Conservation (phyloP, 2,329 filamentous ascomycete genomes). For the Dendryphion nanum region DNA sequence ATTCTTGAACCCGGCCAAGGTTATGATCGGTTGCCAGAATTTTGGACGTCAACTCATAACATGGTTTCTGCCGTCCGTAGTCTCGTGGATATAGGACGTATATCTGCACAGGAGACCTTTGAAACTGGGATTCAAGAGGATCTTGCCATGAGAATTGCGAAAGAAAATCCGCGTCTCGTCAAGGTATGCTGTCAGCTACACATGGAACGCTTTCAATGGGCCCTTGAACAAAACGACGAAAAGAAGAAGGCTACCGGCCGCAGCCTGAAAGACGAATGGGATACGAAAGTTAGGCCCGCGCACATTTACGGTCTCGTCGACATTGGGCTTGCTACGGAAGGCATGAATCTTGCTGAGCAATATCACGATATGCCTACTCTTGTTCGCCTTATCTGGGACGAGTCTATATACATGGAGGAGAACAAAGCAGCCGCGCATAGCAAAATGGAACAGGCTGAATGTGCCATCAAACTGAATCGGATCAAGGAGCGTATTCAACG, state of each 20-base stretch:
- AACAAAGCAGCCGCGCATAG: constrained; percentile 26
- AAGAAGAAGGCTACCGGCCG: constrained; percentile 50
- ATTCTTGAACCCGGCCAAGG: constrained; percentile 47
- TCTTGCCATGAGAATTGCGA: constrained; percentile 46
- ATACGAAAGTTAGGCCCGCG: constrained; percentile 38
- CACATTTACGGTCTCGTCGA: constrained; percentile 43
- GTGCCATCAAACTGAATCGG: constrained; percentile 42
- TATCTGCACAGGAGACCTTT: constrained; percentile 40
- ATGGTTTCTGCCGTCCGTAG: constrained; percentile 41
- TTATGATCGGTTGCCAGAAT: constrained; percentile 70
- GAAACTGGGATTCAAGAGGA: constrained; percentile 34
- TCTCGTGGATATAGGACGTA: constrained; percentile 43
- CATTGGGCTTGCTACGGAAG: constrained; percentile 57
- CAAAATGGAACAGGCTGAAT: constrained; percentile 37
- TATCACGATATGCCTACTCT: constrained; percentile 63
- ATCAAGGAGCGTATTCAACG: constrained; percentile 43
- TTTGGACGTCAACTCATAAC: constrained; percentile 75
- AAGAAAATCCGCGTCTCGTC: constrained; percentile 51
- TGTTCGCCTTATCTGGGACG: constrained; percentile 51
- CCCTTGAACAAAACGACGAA: constrained; percentile 51
- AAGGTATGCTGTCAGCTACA: constrained; percentile 58
- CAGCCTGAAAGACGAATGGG: constrained; percentile 45
- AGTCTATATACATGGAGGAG: constrained; percentile 41
- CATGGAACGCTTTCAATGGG: constrained; percentile 60
- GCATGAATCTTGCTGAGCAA: constrained; percentile 61